phyloP scores from a whole-genome alignment of 495 filamentous ascomycete genomes.

The Podospora anserina region DNA sequence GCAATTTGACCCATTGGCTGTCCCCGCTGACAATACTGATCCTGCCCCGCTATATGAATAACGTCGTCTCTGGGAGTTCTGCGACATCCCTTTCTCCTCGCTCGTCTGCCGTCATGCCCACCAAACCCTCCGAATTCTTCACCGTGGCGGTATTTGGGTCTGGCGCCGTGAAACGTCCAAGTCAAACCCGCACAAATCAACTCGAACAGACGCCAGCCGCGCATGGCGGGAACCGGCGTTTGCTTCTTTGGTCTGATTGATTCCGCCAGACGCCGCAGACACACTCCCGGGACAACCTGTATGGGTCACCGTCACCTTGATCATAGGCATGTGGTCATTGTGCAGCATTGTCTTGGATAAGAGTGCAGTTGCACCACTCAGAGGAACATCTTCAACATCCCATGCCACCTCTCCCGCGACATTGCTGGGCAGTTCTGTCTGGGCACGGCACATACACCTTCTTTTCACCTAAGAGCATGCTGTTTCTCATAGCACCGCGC shows the following conservation, averaged over 20 bases:
- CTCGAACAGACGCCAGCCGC: constrained; percentile 21
- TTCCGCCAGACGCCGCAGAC: constrained; percentile 6
- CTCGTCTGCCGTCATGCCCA: neutral
- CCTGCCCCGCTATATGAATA: constrained; percentile 11
- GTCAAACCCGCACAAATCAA: neutral
- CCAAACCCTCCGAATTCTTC: neutral
- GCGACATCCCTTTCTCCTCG: neutral
- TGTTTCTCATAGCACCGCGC: constrained; percentile 20
- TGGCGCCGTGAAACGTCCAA: neutral
- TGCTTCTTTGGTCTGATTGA: neutral
- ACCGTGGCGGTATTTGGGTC: neutral
- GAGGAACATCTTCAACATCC: constrained; percentile 4
- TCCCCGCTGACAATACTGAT: neutral
- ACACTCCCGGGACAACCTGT: constrained; percentile 13
- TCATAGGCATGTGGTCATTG: constrained; percentile 1
- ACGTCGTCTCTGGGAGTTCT: neutral
- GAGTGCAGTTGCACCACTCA: constrained; percentile 5
- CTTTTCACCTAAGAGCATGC: neutral
- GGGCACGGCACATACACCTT: constrained; percentile 23
- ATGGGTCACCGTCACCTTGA: neutral
- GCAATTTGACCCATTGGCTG: neutral
- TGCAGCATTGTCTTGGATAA: constrained; percentile 3
- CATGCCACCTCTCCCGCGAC: constrained; percentile 18
- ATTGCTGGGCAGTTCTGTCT: constrained; percentile 12
- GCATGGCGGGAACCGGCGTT: neutral